Percentiles rank a stretch among this genome's conserved stretches.
Evolutionary conservation across 306 rosid genomes (phyloP).

Genomic region (Vigna reflexopilosa): DNA sequence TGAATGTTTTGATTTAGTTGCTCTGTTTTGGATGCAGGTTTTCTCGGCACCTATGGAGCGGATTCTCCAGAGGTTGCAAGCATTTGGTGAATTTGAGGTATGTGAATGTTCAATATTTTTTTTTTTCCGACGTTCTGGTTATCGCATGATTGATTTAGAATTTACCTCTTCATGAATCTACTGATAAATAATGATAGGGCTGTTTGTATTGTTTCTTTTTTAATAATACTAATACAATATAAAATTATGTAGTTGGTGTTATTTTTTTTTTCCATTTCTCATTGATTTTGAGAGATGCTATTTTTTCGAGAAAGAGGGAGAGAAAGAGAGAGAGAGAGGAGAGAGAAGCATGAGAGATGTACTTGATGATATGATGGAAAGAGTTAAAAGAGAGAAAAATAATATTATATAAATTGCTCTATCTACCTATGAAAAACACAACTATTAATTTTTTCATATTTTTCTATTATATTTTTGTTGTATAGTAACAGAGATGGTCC

Average conservation of each 20-base stretch:
- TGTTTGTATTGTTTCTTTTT: constrained; percentile 14
- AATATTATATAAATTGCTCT: background rate
- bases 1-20: constrained; percentile 41
- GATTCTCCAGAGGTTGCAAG: constrained; percentile 80
- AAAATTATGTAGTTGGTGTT: background rate
- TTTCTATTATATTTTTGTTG: constrained; percentile 31
- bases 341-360: background rate
- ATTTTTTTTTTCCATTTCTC: background rate
- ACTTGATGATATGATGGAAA: background rate
- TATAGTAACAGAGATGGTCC: constrained; percentile 2
- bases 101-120: background rate
- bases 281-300: background rate
- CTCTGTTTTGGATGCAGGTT: constrained; percentile 63
- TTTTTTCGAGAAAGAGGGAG: background rate
- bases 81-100: constrained; percentile 94
- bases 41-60: constrained; percentile 89
- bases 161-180: constrained; percentile 33
- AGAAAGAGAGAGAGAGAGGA: background rate
- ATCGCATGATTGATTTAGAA: constrained; percentile 29
- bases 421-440: too few species aligned
- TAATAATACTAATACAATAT: background rate
- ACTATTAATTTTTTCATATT: background rate
- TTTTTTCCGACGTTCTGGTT: background rate
- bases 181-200: background rate
- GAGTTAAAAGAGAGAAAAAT: background rate